phyloP scores from a whole-genome alignment of 2,329 filamentous ascomycete species.

The Fusarium sp. region DNA sequence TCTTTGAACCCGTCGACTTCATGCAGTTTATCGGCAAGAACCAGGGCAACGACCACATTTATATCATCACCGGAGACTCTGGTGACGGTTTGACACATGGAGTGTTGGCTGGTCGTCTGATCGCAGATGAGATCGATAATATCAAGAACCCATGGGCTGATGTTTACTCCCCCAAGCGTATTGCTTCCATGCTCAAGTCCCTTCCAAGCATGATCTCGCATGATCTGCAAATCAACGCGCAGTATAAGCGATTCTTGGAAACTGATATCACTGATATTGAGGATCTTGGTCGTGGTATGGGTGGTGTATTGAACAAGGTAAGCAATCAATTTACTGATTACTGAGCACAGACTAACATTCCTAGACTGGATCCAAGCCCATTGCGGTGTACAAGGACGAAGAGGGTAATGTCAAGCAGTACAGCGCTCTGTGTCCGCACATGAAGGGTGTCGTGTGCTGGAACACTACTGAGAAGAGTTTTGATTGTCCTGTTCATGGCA shows the following conservation, averaged over 20 bases:
- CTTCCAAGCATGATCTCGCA: constrained; percentile 60
- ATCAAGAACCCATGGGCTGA: constrained; percentile 61
- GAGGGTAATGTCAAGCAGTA: constrained; percentile 61
- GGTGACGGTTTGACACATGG: constrained; percentile 69
- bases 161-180: constrained; percentile 63
- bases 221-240: constrained; percentile 65
- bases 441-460: constrained; percentile 68
- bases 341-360: background rate
- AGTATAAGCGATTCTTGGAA: constrained; percentile 66
- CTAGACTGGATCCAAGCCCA: constrained; percentile 52
- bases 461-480: constrained; percentile 64
- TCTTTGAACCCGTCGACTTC: constrained; percentile 66
- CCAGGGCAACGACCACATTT: constrained; percentile 62
- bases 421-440: constrained; percentile 66
- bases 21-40: constrained; percentile 68
- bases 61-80: constrained; percentile 67
- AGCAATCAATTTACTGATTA: accelerated
- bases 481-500: constrained; percentile 64
- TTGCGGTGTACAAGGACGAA: constrained; percentile 68
- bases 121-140: constrained; percentile 65
- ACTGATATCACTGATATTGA: constrained; percentile 68
- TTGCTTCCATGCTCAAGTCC: constrained; percentile 58
- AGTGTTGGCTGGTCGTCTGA: constrained; percentile 62
- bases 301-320: constrained; percentile 64
- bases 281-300: constrained; percentile 61